A percentile compares a stretch with the other conserved stretches of the same genome.
phyloP scores from a whole-genome alignment of 2,329 filamentous ascomycete genomes.

The Penicillium freii region DNA sequence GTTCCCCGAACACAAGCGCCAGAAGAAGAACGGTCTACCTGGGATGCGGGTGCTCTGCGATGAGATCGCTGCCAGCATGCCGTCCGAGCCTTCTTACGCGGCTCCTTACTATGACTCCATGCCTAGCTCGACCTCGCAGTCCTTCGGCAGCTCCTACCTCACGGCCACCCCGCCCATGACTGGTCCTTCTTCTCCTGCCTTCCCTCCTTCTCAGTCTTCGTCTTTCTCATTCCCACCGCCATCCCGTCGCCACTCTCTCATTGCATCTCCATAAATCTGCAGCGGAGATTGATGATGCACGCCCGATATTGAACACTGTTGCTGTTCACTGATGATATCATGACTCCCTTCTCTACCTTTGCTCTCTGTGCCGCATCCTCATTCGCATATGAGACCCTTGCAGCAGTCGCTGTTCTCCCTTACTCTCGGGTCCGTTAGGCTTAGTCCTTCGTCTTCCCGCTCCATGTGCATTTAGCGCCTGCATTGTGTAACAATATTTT shows the following conservation, averaged over 20 bases:
- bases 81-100: constrained; percentile 22
- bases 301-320: neutral
- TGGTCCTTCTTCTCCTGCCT: constrained; percentile 38
- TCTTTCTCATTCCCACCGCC: constrained; percentile 30
- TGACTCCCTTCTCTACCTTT: constrained; percentile 3
- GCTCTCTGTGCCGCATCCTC: neutral
- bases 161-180: constrained; percentile 36
- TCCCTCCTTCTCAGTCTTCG: constrained; percentile 23
- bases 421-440: constrained; percentile 9
- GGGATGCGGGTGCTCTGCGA: constrained; percentile 39
- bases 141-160: constrained; percentile 32
- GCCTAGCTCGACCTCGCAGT: constrained; percentile 28
- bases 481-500: constrained; percentile 29
- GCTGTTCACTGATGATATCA: constrained; percentile 15
- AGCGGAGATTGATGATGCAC: constrained; percentile 7
- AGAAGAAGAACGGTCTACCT: constrained; percentile 32
- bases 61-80: constrained; percentile 28
- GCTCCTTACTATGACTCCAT: constrained; percentile 21
- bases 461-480: constrained; percentile 31
- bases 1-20: constrained; percentile 31
- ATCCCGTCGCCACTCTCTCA: constrained; percentile 29
- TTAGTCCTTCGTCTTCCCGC: constrained; percentile 15
- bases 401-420: constrained; percentile 1
- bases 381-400: neutral
- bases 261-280: constrained; percentile 24